Evolutionary conservation across 208 protist species (phyloP), one percentile per base, ranked within the genome.

Genomic region (Leishmania aethiopica): DNA sequence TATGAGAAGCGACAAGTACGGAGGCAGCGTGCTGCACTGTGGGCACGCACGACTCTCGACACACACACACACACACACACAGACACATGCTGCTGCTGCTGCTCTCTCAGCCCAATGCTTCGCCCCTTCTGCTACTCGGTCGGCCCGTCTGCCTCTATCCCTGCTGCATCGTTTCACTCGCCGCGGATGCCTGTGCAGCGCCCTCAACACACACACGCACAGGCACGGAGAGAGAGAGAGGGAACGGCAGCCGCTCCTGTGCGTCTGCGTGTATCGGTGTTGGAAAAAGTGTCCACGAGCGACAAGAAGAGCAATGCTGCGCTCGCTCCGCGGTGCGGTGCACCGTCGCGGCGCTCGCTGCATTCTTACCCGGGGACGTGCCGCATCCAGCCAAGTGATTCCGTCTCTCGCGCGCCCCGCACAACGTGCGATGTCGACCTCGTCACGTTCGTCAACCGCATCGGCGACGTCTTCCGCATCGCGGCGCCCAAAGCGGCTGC

Each of bases 401-500:
- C 40, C 35, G 40, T n/a, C 25, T 62, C 45, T 55, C 73, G 3
- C 73, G 19, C 32, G 15, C 32, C 59, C n/a, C 8, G 49, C 25
- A 59, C 71, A 57, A 22, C 7, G 19, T 37, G 49, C n/a, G 51
- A 40, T 77, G 51, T 77, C 73, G 32, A 47, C 53, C 19, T 55
- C 53, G 19, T 55, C 47, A 11, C 6, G 32, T 17, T 45, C 53
- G 35, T 32, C 35, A 15, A 32, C 53, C 47, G 59, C 19, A 1
- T 19, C 42, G 32, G 13, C 75, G 17, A 6, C 62, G 22, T 45
- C 64, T 22, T 70, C 55, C 49, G 62, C 51, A 17, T 70, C 64
- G 0, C 87, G 78, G 28, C 73, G 82, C 35, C 82, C 84, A 8
- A 81, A 82, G 53, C 80, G 87, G 35, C 60, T 70, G 40, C 88